Evolutionary conservation across 2,329 filamentous ascomycete genomes (phyloP), one percentile per base, ranked within the genome.

Genomic region (Neonectria coccinea): DNA sequence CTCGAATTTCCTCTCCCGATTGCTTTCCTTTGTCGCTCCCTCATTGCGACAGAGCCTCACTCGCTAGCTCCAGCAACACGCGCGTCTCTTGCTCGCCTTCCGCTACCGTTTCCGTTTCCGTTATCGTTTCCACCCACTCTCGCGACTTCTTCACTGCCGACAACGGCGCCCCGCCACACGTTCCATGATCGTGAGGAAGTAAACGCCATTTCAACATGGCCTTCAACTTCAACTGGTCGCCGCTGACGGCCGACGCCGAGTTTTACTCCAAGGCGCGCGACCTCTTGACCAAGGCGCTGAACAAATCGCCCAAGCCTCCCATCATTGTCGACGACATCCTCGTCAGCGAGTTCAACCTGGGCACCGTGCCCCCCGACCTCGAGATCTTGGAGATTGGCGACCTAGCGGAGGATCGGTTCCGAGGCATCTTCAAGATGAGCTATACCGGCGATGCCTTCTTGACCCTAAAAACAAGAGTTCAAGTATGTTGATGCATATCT

Each of bases 201-300:
- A 70, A 76, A 70, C 68, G 82, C 81, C 81, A 83, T 82, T 80
- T 82, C 80, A 85, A 82, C 81, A 99, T 99, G 96, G 96, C 96
- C 73, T 99, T 99, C 92, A 98, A 98, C 86, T 99, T 99, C 92
- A 98, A 98, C 93, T 99, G 96, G 96, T 97, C 94, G 88, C 96
- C 96, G 77, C 87, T 99, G 71, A 96, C 97, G 83, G 95, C 95
- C 77, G 96, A 98, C 83, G 95, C 93, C 76, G 88, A 90, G 73
- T 96, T 96, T 81, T 95, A 95, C 82, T 89, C 92, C 78, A 91
- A 94, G 73, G 95, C 96, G 56, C 92, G 94, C 79, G 94, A 98
- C 79, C 92, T 98, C 79, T 87, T 99, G 74, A 99, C 96, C 27
- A 91, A 92, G 62, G 96, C 96, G 39, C 86, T 99, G 75, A 99